phyloP scores from a whole-genome alignment of 352 stramenopile genomes.

The Globisporangium sylvaticum region DNA sequence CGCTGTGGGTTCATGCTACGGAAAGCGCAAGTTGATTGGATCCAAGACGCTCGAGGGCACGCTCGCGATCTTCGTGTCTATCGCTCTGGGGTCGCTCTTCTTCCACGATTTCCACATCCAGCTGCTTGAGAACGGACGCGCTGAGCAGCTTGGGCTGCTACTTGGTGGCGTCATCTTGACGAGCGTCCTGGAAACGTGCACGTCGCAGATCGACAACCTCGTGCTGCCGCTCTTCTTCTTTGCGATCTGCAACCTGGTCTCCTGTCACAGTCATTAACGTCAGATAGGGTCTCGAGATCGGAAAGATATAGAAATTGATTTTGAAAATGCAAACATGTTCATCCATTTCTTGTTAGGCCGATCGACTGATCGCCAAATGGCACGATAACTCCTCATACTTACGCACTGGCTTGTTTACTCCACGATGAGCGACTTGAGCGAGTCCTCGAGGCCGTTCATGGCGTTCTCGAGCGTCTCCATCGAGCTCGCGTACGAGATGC shows the following conservation, averaged over 20 bases:
- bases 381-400: neutral
- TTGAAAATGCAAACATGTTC: neutral
- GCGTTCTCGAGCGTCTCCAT: constrained; percentile 77
- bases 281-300: neutral
- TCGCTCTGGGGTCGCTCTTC: constrained; percentile 39
- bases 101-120: constrained; percentile 40
- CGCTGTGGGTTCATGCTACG: constrained; percentile 48
- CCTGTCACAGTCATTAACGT: constrained; percentile 20
- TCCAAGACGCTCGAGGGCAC: constrained; percentile 69
- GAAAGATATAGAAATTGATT: neutral
- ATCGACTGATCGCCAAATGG: neutral
- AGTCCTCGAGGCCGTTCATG: constrained; percentile 56
- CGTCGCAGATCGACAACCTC: constrained; percentile 82
- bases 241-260: constrained; percentile 44
- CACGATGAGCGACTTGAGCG: constrained; percentile 49
- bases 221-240: constrained; percentile 75
- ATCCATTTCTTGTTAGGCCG: neutral
- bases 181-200: constrained; percentile 60
- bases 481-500: constrained; percentile 94
- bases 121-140: neutral
- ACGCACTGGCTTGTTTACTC: constrained; percentile 17
- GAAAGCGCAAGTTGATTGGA: constrained; percentile 48
- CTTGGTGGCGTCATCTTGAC: constrained; percentile 39
- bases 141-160: constrained; percentile 26
- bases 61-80: constrained; percentile 55